These are phyloP conservation scores for Pyrrhoderma lamaoense DNA, from an alignment of 1,284 basidiomycete genomes.

Conservation along the genomic window DNA sequence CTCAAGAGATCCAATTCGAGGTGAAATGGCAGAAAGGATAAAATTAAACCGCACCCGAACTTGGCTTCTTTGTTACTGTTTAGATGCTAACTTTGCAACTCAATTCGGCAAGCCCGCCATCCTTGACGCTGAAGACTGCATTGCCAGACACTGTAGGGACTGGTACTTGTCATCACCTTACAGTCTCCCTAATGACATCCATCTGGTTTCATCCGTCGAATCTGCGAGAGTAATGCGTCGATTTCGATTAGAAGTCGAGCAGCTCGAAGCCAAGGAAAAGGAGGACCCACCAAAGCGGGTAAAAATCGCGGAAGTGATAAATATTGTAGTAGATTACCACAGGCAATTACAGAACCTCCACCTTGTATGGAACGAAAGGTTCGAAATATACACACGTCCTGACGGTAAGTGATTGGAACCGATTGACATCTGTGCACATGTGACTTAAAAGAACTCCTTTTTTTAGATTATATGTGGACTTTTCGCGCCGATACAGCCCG, in stretches of 20 bases:
- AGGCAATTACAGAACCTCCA: constrained; percentile 30
- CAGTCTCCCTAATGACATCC: constrained; percentile 44
- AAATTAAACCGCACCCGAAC: constrained; percentile 49
- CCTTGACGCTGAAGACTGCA: constrained; percentile 49
- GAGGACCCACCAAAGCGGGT: constrained; percentile 25
- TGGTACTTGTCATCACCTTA: constrained; percentile 44
- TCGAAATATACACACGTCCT: constrained; percentile 32
- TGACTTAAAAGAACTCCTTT: not conserved
- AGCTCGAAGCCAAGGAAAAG: constrained; percentile 24
- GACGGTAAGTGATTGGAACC: constrained; percentile 28
- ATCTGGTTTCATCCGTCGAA: constrained; percentile 47
- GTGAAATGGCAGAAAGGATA: constrained; percentile 29
- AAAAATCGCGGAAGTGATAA: constrained; percentile 7
- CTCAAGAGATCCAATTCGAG: not conserved
- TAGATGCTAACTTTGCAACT: constrained; percentile 55
- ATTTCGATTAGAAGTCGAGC: constrained; percentile 32
- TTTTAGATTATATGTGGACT: constrained; percentile 32
- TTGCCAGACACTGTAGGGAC: constrained; percentile 43
- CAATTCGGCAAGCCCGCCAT: constrained; percentile 63
- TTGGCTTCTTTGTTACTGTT: constrained; percentile 61
- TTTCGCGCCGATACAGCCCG: constrained; percentile 42
- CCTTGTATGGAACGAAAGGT: constrained; percentile 32
- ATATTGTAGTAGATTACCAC: constrained; percentile 30
- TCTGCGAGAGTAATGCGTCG: constrained; percentile 41
- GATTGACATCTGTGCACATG: not conserved